Evolutionary conservation across 139 green algal genomes (phyloP).

Genomic region (Haematococcus sp.): DNA sequence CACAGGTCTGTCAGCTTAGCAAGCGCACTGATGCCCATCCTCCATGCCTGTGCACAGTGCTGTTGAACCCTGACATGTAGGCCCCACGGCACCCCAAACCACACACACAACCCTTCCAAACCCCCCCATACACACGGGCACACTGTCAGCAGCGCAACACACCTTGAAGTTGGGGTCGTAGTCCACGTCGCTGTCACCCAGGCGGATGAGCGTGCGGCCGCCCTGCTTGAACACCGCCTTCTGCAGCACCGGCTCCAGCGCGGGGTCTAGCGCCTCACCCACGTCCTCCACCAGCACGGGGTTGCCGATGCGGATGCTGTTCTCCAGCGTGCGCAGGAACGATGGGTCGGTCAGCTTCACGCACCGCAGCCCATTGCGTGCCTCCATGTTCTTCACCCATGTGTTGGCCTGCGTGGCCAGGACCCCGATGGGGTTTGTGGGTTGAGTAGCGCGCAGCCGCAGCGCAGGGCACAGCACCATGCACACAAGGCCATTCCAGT

Average conservation of each 20-base stretch:
- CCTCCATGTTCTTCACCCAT: constrained; percentile 82
- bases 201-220: constrained; percentile 63
- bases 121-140: no score
- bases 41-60: no score
- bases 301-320: constrained; percentile 69
- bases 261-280: constrained; percentile 74
- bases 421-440: neutral
- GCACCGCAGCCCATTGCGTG: constrained; percentile 66
- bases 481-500: neutral
- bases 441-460: neutral
- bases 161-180: constrained; percentile 78
- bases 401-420: constrained; percentile 61
- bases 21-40: no score
- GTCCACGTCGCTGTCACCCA: constrained; percentile 79
- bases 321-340: constrained; percentile 79
- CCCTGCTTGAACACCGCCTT: constrained; percentile 60
- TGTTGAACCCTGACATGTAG: no score
- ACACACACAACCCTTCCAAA: no score
- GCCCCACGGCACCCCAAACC: no score
- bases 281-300: constrained; percentile 34
- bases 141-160: neutral
- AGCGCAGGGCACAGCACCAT: neutral
- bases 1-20: no score
- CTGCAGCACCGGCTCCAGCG: constrained; percentile 77
- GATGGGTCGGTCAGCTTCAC: constrained; percentile 70